Conservation (phyloP, 192 early-diverging fungal species). For the Oehlia diaphana region DNA sequence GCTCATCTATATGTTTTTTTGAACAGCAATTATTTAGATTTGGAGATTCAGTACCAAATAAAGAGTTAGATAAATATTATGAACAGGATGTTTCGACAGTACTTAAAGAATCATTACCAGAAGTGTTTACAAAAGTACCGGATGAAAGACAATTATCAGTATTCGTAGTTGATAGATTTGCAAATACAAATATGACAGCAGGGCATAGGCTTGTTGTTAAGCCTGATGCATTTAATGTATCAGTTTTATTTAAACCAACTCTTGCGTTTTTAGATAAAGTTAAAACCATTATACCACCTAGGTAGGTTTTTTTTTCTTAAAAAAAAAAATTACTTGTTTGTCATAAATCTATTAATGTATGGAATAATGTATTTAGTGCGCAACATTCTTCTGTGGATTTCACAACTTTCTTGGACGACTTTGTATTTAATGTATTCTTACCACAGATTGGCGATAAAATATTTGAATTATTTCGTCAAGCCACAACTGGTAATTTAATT, state of each 20-base stretch:
- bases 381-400: conserved; percentile 50
- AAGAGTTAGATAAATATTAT: conserved; percentile 36
- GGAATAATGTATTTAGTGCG: conserved; percentile 33
- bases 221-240: conserved; percentile 69
- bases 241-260: conserved; percentile 70
- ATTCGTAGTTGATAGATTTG: conserved; percentile 64
- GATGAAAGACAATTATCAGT: conserved; percentile 26
- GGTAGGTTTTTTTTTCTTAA: conserved; percentile 40
- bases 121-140: conserved; percentile 22
- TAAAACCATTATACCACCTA: conserved; percentile 50
- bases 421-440: conserved; percentile 78
- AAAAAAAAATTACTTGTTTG: background rate
- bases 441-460: conserved; percentile 85
- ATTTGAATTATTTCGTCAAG: conserved; percentile 65
- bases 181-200: conserved; percentile 51
- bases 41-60: conserved; percentile 23
- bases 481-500: conserved; percentile 56
- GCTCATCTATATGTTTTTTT: background rate
- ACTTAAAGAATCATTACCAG: conserved; percentile 33
- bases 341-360: background rate
- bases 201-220: conserved; percentile 67
- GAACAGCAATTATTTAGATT: conserved; percentile 43
- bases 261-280: conserved; percentile 58
- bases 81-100: conserved; percentile 24
- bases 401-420: conserved; percentile 70